Evolutionary conservation across 2,329 filamentous ascomycete species (phyloP), one percentile per base, ranked within the genome.

Genomic region (Fusarium sp.): DNA sequence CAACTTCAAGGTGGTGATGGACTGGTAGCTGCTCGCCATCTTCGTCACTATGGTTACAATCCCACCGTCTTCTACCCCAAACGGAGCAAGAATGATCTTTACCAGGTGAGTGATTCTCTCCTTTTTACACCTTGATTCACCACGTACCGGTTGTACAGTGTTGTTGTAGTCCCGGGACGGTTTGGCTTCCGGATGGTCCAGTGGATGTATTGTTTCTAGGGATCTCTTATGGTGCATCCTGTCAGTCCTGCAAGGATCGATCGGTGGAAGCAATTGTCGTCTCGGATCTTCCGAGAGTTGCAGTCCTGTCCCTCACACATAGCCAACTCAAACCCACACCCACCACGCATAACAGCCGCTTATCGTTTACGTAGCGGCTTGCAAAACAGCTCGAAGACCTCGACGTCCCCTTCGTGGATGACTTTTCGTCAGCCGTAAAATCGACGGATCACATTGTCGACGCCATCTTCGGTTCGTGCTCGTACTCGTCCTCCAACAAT

Each of bases 1-100:
- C 45, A 45, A 16, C 34, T 64, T 57, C 43, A 70, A 95, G 94
- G 97, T 72, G 97, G 97, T 41, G 97, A 99, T 83, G 97, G 97
- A 3, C 90, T 99, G 4, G 97, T 99, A 32, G 95, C 96, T 57
- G 97, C 97, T 63, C 92, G 97, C 30, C 97, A 99, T 83, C 89
- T 99, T 6, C 91, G 91, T 81, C 94, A 98, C 80, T 98, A 97
- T 81, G 96, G 97, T 71, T 99, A 98, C 84, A 89, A 90, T 27
- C 95, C 96, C 5, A 93, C 91, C 10, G 88, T 99, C 52, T 98
- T 97, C 86, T 98, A 97, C 80, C 97, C 97, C 1, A 98, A 98
- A 83, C 91, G 94, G 65, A 92, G 92, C 82, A 97, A 96, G 81
- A 96, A 95, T 75, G 95, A 98, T 58, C 88, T 98, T 5, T 98